Percentiles rank a stretch among this genome's conserved stretches.
Conservation (phyloP, 2,329 filamentous ascomycete species). For the Decorospora gaudefroyi region DNA sequence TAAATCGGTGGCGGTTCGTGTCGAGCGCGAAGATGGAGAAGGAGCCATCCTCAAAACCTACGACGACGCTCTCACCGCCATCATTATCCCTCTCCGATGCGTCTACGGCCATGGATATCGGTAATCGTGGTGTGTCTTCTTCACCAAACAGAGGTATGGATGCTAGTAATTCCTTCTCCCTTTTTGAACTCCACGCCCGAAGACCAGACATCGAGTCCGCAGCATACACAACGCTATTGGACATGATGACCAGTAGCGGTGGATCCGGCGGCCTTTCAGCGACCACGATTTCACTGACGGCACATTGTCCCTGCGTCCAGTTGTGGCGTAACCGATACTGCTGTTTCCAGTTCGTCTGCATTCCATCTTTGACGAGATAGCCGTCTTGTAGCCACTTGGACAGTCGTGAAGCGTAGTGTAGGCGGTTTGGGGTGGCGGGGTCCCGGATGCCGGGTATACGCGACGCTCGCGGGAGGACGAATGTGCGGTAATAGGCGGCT, state of each 20-base stretch:
- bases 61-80: slow-evolving; percentile 40
- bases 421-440: slow-evolving; percentile 42
- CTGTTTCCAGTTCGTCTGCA: slow-evolving; percentile 76
- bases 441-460: slow-evolving; percentile 70
- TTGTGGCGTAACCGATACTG: slow-evolving; percentile 89
- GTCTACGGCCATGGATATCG: slow-evolving; percentile 70
- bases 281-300: slow-evolving; percentile 75
- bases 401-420: slow-evolving; percentile 59
- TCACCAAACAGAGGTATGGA: slow-evolving; percentile 38
- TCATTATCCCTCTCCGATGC: slow-evolving; percentile 35
- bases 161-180: slow-evolving; percentile 62
- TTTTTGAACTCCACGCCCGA: slow-evolving; percentile 75
- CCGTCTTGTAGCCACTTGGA: slow-evolving; percentile 67
- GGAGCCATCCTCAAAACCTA: slow-evolving; percentile 56
- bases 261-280: slow-evolving; percentile 58
- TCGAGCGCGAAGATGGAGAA: slow-evolving; percentile 67
- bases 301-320: slow-evolving; percentile 83
- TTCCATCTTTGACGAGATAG: slow-evolving; percentile 57
- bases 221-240: slow-evolving; percentile 76
- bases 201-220: slow-evolving; percentile 71
- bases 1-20: slow-evolving; percentile 52
- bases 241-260: slow-evolving; percentile 73
- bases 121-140: slow-evolving; percentile 41
- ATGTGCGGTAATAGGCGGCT: slow-evolving; percentile 81
- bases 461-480: slow-evolving; percentile 79